A percentile compares a stretch with the other conserved stretches of the same genome.
Conservation (phyloP, 2,329 filamentous ascomycete species). For the Bipolaris victoriae region DNA sequence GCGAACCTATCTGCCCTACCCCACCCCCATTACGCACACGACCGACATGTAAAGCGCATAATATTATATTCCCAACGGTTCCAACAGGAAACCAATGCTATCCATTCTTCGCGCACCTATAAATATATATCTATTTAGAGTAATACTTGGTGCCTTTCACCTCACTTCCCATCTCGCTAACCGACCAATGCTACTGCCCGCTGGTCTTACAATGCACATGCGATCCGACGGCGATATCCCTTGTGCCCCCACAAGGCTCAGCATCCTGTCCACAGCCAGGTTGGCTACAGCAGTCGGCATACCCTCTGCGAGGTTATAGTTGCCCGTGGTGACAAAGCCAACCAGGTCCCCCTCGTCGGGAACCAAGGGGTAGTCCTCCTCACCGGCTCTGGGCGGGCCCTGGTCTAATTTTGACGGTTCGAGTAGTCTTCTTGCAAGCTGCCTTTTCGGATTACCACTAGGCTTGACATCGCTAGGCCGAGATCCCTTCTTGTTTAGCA, state of each 20-base stretch:
- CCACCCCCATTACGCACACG: conserved; percentile 11
- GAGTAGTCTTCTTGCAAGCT: conserved; percentile 38
- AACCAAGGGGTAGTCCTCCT: conserved; percentile 66
- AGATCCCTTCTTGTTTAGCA: conserved; percentile 21
- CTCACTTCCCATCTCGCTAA: conserved; percentile 78
- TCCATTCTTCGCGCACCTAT: background rate
- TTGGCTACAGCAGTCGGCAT: conserved; percentile 77
- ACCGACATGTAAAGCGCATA: conserved; percentile 11
- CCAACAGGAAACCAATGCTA: background rate
- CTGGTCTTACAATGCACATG: conserved; percentile 80
- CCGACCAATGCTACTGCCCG: conserved; percentile 79
- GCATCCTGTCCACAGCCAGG: conserved; percentile 66
- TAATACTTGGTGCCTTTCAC: conserved; percentile 33
- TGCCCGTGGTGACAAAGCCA: conserved; percentile 88
- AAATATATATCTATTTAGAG: background rate
- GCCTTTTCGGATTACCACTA: conserved; percentile 24
- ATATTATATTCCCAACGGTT: background rate
- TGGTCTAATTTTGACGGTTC: conserved; percentile 15
- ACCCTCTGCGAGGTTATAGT: conserved; percentile 79
- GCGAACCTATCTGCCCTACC: conserved; percentile 1
- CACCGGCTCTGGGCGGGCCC: conserved; percentile 32
- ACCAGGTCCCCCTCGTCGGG: conserved; percentile 78
- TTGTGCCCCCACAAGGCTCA: conserved; percentile 49
- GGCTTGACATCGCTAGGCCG: conserved; percentile 24
- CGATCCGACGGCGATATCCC: conserved; percentile 42